These are phyloP conservation scores for Cyclotella atomus DNA, from an alignment of 108 stramenopile species.

Conservation along the genomic window DNA sequence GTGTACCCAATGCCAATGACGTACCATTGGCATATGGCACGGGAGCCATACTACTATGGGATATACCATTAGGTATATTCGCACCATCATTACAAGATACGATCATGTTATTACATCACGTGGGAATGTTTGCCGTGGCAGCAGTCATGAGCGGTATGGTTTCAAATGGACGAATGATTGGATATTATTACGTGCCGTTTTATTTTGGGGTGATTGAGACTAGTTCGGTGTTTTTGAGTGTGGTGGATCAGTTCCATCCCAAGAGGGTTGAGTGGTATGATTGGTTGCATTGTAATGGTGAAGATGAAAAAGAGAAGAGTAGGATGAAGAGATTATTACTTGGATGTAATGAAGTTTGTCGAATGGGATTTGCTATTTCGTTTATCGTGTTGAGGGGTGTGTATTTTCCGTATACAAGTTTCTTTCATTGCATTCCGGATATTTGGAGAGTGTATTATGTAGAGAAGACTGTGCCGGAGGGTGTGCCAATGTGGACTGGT, in stretches of 20 bases:
- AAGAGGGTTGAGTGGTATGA: conserved; percentile 57
- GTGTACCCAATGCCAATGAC: conserved; percentile 12
- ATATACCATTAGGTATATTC: conserved; percentile 51
- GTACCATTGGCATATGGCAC: conserved; percentile 34
- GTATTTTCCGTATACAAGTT: conserved; percentile 61
- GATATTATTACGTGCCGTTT: conserved; percentile 62
- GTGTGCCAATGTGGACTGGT: conserved; percentile 40
- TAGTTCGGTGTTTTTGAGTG: conserved; percentile 58
- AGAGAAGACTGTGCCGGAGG: conserved; percentile 17
- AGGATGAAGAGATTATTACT: too few relatives aligned
- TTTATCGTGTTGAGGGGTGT: conserved; percentile 60
- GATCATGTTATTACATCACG: conserved; percentile 62
- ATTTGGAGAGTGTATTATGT: conserved; percentile 17
- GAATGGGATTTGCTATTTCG: conserved; percentile 61
- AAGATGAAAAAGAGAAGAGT: neutral
- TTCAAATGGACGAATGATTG: conserved; percentile 38
- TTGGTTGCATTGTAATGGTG: conserved; percentile 38
- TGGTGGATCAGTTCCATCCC: conserved; percentile 75
- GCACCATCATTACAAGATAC: conserved; percentile 43
- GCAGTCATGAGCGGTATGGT: conserved; percentile 49
- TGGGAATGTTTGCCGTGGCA: conserved; percentile 63
- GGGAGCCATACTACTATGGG: conserved; percentile 64
- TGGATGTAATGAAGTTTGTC: neutral
- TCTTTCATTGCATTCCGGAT: conserved; percentile 48
- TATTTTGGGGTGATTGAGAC: conserved; percentile 78